These are phyloP conservation scores for Cladosporium sp. DNA, from an alignment of 2,329 filamentous ascomycete species.

Conservation along the genomic window DNA sequence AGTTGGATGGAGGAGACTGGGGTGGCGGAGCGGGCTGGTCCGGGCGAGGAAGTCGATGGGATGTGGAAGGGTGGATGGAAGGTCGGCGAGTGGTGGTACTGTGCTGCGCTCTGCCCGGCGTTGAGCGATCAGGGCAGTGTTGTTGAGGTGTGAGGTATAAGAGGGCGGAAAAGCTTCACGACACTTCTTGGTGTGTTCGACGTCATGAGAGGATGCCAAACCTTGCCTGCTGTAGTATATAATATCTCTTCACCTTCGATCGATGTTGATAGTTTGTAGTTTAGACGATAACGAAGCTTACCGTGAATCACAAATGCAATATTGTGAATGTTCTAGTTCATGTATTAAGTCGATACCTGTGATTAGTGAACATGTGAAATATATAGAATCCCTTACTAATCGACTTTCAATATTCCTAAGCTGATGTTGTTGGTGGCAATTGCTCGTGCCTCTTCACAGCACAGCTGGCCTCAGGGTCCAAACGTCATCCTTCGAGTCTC, in stretches of 20 bases:
- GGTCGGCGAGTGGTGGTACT: constrained; percentile 69
- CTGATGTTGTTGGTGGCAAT: not conserved
- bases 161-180: not conserved
- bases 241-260: not conserved
- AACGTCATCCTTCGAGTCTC: not conserved
- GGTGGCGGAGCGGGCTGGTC: constrained; percentile 49
- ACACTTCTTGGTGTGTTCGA: not conserved
- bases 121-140: not conserved
- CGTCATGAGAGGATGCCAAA: not conserved
- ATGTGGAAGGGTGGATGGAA: constrained; percentile 42
- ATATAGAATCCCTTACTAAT: not conserved
- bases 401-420: not conserved
- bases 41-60: constrained; percentile 40
- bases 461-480: constrained; percentile 10
- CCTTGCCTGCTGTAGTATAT: not conserved
- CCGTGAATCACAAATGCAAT: not conserved
- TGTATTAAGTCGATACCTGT: not conserved
- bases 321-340: not conserved
- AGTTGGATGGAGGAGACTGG: constrained; percentile 61
- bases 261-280: not conserved
- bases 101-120: constrained; percentile 33
- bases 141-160: not conserved
- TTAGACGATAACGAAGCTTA: not conserved
- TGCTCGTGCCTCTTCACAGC: not conserved
- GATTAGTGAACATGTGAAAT: not conserved